phyloP scores from a whole-genome alignment of 106 monocot species.

The Dendrobium nobile region DNA sequence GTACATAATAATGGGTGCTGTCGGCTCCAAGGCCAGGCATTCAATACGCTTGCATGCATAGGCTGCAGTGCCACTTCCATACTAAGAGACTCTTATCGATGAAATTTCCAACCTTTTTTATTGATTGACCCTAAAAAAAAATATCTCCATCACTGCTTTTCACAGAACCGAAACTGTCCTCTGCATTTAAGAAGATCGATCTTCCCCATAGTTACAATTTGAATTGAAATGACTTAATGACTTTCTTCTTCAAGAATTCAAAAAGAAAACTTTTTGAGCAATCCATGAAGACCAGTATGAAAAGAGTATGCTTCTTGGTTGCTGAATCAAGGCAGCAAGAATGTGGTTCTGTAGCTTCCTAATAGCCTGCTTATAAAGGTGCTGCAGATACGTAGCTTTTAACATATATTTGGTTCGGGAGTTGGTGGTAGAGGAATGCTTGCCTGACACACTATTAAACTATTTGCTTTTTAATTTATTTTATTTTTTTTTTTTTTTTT shows the following conservation, averaged over 20 bases:
- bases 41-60: background rate
- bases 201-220: background rate
- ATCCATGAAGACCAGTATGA: background rate
- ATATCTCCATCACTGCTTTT: background rate
- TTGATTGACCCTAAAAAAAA: background rate
- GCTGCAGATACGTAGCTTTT: background rate
- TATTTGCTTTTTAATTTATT: too few relatives aligned
- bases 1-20: conserved; percentile 1
- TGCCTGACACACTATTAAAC: too few relatives aligned
- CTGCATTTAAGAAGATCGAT: conserved; percentile 1
- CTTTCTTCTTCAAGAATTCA: background rate
- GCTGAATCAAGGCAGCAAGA: background rate
- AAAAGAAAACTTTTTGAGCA: background rate
- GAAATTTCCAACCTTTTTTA: background rate
- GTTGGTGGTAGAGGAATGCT: too few relatives aligned
- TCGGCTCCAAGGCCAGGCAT: background rate
- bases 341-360: background rate
- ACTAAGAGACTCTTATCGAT: background rate
- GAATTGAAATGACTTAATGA: background rate
- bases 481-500: too few relatives aligned
- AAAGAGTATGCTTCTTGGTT: background rate
- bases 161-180: background rate
- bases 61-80: conserved; percentile 1
- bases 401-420: background rate
- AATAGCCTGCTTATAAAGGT: background rate